Conservation (phyloP, 768 basidiomycete species). For the Lactarius hatsudake region DNA sequence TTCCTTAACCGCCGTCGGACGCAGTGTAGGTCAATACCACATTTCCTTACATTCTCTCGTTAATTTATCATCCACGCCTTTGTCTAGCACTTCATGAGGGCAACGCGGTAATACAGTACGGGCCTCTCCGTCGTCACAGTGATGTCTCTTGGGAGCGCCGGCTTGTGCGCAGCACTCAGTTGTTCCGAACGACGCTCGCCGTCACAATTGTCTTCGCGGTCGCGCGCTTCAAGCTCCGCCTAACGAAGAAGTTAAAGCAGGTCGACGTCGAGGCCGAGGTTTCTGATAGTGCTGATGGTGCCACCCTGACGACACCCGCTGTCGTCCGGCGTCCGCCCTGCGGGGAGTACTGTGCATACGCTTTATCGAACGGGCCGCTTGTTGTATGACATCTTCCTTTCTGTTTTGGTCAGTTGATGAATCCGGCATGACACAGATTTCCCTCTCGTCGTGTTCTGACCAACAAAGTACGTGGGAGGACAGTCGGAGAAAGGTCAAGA, state of each 20-base stretch:
- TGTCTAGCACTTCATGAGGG: neutral
- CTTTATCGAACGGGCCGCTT: constrained; percentile 2
- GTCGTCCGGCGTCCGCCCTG: neutral
- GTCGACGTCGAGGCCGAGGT: neutral
- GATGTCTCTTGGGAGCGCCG: neutral
- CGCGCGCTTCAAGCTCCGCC: neutral
- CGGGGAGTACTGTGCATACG: neutral
- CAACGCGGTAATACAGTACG: neutral
- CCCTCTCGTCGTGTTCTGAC: constrained; percentile 16
- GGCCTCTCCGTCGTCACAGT: neutral
- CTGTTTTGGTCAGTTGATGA: neutral
- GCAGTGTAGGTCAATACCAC: neutral
- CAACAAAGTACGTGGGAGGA: constrained; percentile 16
- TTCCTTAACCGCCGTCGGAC: neutral
- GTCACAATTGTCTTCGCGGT: neutral
- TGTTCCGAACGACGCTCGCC: neutral
- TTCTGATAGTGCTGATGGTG: neutral
- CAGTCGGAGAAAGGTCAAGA: neutral
- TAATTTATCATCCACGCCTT: too few relatives aligned
- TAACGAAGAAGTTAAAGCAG: neutral
- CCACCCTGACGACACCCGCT: neutral
- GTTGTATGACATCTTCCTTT: constrained; percentile 7
- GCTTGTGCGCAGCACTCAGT: neutral
- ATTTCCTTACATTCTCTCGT: too few relatives aligned
- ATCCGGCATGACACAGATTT: constrained; percentile 9